These are phyloP conservation scores for Oryza officinalis DNA, from an alignment of 176 grass and related monocot genomes.

Conservation along the genomic window DNA sequence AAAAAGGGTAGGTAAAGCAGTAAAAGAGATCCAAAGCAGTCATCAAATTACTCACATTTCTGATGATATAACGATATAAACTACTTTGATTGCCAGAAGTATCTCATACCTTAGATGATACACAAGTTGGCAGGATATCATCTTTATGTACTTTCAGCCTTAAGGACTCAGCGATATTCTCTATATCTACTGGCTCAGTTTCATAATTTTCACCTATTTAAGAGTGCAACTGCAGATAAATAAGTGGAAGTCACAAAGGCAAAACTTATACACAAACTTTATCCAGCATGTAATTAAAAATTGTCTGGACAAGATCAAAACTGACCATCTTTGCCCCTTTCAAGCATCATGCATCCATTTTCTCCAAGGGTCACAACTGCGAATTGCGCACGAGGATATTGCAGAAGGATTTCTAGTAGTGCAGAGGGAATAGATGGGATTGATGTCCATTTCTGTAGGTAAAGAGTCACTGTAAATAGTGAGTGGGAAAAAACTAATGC, in stretches of 20 bases:
- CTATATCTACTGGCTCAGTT: constrained; percentile 33
- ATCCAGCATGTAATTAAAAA: neutral
- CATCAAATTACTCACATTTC: neutral
- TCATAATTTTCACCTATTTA: constrained; percentile 29
- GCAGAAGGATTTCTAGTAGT: constrained; percentile 49
- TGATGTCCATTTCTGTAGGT: constrained; percentile 46
- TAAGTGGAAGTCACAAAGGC: neutral
- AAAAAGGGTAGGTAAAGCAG: neutral
- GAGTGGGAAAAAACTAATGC: neutral
- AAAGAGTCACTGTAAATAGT: neutral
- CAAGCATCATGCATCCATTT: constrained; percentile 61
- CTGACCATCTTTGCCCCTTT: constrained; percentile 38
- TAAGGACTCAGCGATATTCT: constrained; percentile 34
- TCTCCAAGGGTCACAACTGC: constrained; percentile 47
- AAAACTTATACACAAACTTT: neutral
- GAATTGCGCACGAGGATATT: constrained; percentile 40
- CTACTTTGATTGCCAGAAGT: neutral
- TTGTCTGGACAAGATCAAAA: constrained; percentile 2
- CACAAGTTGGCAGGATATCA: constrained; percentile 39
- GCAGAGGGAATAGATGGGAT: constrained; percentile 46
- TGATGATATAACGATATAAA: neutral
- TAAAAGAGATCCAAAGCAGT: neutral
- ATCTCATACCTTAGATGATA: constrained; percentile 46
- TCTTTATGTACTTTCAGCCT: constrained; percentile 40
- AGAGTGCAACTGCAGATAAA: neutral